Evolutionary conservation across 2,329 filamentous ascomycete genomes (phyloP), one percentile per base, ranked within the genome.

Genomic region (Xylaria polymorpha): DNA sequence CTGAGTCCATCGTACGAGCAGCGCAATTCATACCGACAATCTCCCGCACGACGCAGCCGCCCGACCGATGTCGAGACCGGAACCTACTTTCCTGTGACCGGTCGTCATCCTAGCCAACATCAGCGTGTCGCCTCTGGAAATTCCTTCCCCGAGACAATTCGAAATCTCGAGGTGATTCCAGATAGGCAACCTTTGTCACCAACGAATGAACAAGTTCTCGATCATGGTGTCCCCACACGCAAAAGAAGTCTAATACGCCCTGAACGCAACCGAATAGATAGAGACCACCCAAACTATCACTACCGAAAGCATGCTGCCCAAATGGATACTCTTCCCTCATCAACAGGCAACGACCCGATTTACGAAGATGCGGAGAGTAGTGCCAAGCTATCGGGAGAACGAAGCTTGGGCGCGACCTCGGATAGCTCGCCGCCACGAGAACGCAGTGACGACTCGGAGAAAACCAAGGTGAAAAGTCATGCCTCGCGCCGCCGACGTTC

Each of bases 291-390:
- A 15, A 97, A 98, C 80, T 99, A 98, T 78, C 88, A 98, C 82
- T 99, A 99, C 81, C 90, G 94, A 74, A 92, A 97, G 79, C 94
- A 97, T 87, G 94, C 97, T 10, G 92, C 94, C 76, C 92, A 95
- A 72, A 98, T 99, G 94, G 87, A 91, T 64, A 92, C 94, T 5
- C 85, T 94, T 72, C 96, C 97, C 0, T 98, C 96, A 0, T 92
- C 93, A 7, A 98, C 96, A 0, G 96, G 96, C 69, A 92, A 97
- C 75, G 94, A 98, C 75, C 94, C 94, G 2, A 89, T 97, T 61
- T 81, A 92, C 64, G 95, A 98, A 80, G 91, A 94, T 68, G 81
- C 92, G 22, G 92, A 92, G 66, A 90, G 86, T 69, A 87, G 87
- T 25, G 90, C 85, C 46, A 83, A 90, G 76, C 78, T 82, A 46